Base-by-base conservation (phyloP, 2,329 filamentous ascomycete genomes). In the Fusarium dlaminii region DNA sequence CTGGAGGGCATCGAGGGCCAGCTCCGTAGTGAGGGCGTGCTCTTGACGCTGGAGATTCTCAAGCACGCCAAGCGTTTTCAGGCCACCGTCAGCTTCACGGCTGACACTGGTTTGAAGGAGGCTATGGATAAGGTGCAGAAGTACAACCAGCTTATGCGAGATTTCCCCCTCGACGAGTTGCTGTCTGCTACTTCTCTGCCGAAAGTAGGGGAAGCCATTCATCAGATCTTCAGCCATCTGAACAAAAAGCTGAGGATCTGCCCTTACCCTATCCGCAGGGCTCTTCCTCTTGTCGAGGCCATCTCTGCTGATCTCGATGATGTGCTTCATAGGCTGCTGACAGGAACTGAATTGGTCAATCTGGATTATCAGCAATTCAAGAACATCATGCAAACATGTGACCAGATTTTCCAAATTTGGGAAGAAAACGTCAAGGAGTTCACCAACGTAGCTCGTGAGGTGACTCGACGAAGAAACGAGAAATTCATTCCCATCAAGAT, bases 401-500 rank as follows among this genome's bases (percentile, higher is more conserved):
- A 96, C 65, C 89, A 90, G 24, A 95, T 99, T 69, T 99, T 97
- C 88, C 90, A 90, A 45, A 92, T 93, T 15, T 99, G 96, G 96
- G 96, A 99, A 77, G 95, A 97, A 62, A 95, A 96, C 78, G 89
- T 97, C 80, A 98, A 98, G 82, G 96, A 98, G 78, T 99, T 99
- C 80, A 98, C 96, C 22, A 98, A 98, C 76, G 94, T 98, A 73
- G 96, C 96, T 39, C 94, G 96, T 84, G 97, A 99, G 79, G 95
- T 97, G 12, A 98, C 94, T 7, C 90, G 96, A 74, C 93, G 95
- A 77, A 91, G 96, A 76, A 97, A 98, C 79, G 97, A 98, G 82
- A 98, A 97, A 82, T 99, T 99, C 82, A 98, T 99, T 74, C 95
- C 96, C 9, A 98, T 99, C 86, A 98, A 98, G 85, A 95, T 99